Evolutionary conservation across 441 rosid species (phyloP).

Genomic region (Croton laevigatus): DNA sequence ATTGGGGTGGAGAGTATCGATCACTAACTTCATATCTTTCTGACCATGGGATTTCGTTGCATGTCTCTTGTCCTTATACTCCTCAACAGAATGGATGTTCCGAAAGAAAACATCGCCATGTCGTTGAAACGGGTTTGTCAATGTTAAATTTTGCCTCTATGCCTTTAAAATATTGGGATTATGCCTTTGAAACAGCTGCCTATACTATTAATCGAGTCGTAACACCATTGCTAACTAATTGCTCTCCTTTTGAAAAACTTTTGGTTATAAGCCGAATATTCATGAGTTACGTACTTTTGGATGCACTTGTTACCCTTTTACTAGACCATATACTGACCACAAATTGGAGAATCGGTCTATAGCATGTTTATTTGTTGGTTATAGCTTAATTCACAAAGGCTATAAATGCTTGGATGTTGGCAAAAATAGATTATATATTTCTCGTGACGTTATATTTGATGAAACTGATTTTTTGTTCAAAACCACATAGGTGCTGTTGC

Average conservation of each 20-base stretch:
- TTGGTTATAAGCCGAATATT: too few species aligned
- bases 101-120: neutral
- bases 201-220: neutral
- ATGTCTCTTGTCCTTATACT: neutral
- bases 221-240: too few species aligned
- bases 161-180: neutral
- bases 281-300: too few species aligned
- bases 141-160: neutral
- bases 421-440: neutral
- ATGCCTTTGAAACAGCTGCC: too few species aligned
- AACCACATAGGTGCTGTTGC: neutral
- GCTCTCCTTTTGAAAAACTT: too few species aligned
- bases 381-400: neutral
- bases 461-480: neutral
- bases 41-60: neutral
- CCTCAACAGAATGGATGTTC: neutral
- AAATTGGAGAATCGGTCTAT: neutral
- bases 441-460: neutral
- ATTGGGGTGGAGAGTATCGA: too few species aligned
- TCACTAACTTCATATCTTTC: too few species aligned
- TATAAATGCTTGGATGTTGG: neutral
- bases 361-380: neutral
- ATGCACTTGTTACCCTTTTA: too few species aligned
- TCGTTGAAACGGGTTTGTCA: neutral
- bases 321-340: neutral